These are phyloP conservation scores for Neurospora intermedia DNA, from an alignment of 495 filamentous ascomycete genomes.

Conservation along the genomic window DNA sequence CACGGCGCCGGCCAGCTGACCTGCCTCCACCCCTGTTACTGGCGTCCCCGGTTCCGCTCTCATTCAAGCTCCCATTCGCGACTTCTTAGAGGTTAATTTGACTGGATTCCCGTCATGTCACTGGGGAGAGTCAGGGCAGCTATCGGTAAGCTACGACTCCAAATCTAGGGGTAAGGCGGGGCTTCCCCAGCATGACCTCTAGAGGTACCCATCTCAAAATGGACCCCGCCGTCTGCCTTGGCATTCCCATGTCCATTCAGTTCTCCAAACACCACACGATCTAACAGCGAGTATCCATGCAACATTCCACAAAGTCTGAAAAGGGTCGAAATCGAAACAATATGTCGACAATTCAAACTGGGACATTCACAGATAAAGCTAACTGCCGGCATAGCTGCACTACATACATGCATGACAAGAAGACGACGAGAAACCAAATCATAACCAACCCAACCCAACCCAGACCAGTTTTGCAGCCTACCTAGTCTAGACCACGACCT, in stretches of 20 bases:
- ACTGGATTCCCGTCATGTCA: neutral
- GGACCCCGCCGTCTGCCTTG: neutral
- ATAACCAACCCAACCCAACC: constrained; percentile 5
- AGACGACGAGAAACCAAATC: neutral
- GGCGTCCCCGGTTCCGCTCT: neutral
- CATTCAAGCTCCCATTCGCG: neutral
- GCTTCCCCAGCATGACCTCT: neutral
- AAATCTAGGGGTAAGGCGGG: neutral
- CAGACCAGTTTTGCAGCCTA: neutral
- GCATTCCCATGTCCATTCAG: neutral
- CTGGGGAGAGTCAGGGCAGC: neutral
- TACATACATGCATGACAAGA: neutral
- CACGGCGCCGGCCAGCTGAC: neutral
- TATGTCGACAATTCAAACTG: neutral
- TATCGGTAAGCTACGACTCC: neutral
- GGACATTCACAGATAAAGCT: neutral
- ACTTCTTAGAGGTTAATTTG: neutral
- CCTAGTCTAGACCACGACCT: neutral
- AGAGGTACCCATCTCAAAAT: neutral
- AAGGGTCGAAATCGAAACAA: neutral
- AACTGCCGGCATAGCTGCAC: neutral
- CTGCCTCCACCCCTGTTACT: neutral
- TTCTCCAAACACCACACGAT: neutral
- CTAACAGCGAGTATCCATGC: neutral
- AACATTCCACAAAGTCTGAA: neutral